phyloP scores from a whole-genome alignment of 371 early-diverging fungal genomes.

The Rhizomucor pusillus region DNA sequence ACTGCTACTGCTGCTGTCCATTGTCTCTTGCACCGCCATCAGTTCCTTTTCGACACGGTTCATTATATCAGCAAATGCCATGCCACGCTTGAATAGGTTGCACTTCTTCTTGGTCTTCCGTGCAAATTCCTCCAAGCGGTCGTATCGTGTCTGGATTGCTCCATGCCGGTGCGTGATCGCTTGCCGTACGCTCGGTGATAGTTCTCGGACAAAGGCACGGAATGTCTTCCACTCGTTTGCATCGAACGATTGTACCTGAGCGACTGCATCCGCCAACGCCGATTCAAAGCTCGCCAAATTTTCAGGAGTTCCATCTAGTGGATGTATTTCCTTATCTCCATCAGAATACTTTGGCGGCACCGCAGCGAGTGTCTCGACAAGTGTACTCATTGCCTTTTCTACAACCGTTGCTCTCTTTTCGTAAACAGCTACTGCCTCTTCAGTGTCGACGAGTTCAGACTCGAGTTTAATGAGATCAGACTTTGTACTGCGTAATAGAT shows the following conservation, averaged over 20 bases:
- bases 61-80: slow-evolving; percentile 29
- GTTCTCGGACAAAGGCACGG: slow-evolving; percentile 9
- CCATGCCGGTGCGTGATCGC: slow-evolving; percentile 8
- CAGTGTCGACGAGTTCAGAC: slow-evolving; percentile 26
- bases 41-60: slow-evolving; percentile 34
- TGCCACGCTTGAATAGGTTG: slow-evolving; percentile 29
- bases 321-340: slow-evolving; percentile 12
- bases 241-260: slow-evolving; percentile 18
- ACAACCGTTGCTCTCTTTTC: slow-evolving; percentile 15
- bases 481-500: slow-evolving; percentile 32
- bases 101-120: slow-evolving; percentile 15
- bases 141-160: slow-evolving; percentile 9
- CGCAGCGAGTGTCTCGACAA: background rate
- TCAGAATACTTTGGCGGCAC: slow-evolving; percentile 5
- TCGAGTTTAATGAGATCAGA: slow-evolving; percentile 33
- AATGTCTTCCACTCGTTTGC: slow-evolving; percentile 25
- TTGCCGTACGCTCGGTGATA: slow-evolving; percentile 13
- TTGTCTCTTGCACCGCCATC: slow-evolving; percentile 33
- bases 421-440: slow-evolving; percentile 26
- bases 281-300: slow-evolving; percentile 5
- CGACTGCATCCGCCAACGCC: background rate
- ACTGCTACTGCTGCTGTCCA: slow-evolving; percentile 18
- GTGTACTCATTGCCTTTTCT: background rate
- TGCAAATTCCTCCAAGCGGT: slow-evolving; percentile 6
- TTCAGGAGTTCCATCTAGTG: slow-evolving; percentile 22